Evolutionary conservation across 805 yeast genomes (phyloP).

Genomic region (Jamesozyma gamospora): DNA sequence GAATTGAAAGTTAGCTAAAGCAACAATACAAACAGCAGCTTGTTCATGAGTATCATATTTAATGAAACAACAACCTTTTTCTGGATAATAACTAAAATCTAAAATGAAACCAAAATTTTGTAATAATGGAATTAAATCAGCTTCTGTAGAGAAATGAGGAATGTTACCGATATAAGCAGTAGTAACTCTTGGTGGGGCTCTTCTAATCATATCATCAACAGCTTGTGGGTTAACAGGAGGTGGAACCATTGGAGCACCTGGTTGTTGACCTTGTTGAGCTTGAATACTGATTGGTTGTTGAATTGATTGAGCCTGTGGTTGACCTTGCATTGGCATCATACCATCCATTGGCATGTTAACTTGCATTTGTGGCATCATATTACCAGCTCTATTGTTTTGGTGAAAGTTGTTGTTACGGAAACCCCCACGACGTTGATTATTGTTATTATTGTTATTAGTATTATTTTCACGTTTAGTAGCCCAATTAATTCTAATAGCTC

Average conservation of each 20-base stretch:
- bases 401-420: slow-evolving; percentile 11
- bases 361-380: slow-evolving; percentile 16
- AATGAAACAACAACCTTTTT: slow-evolving; percentile 79
- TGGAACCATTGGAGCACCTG: slow-evolving; percentile 18
- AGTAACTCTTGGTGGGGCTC: slow-evolving; percentile 56
- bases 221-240: slow-evolving; percentile 40
- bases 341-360: slow-evolving; percentile 10
- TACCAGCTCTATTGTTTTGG: not conserved
- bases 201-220: slow-evolving; percentile 63
- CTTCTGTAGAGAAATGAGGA: slow-evolving; percentile 65
- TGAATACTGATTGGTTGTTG: slow-evolving; percentile 35
- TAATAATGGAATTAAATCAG: slow-evolving; percentile 60
- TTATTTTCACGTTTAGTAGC: slow-evolving; percentile 58
- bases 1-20: slow-evolving; percentile 55
- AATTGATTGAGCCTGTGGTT: slow-evolving; percentile 8
- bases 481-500: slow-evolving; percentile 81
- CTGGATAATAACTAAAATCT: slow-evolving; percentile 71
- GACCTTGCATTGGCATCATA: slow-evolving; percentile 15
- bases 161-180: slow-evolving; percentile 83
- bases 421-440: slow-evolving; percentile 16
- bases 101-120: slow-evolving; percentile 77
- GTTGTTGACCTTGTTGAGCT: slow-evolving; percentile 21
- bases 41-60: slow-evolving; percentile 79
- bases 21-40: slow-evolving; percentile 82
- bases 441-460: slow-evolving; percentile 13